Base-by-base conservation (phyloP, 2,329 filamentous ascomycete species). In the Pezicula radicicola region DNA sequence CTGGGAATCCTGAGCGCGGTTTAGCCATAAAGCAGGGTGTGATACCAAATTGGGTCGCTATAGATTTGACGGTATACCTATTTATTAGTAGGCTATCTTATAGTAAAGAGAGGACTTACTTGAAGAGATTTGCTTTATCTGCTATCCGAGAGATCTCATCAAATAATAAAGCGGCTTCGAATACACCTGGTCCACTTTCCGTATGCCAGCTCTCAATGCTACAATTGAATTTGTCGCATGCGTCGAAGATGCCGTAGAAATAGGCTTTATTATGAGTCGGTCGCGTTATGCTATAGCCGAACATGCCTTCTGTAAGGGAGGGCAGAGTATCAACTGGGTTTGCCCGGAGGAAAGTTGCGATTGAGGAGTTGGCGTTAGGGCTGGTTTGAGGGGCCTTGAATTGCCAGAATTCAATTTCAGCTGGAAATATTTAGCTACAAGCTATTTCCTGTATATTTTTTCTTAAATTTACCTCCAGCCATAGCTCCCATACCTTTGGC, bases 21-120 rank as follows among this genome's bases (percentile, higher is more conserved):
- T 99, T 99, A 13, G 94, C 94, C 94, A 99, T 99, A 76, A 99
- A 99, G 71, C 90, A 95, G 0, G 94, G 94, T 0, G 91, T 96
- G 66, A 99, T 96, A 60, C 90, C 91, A 68, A 91, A 89, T 66
- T 90, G 88, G 51, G 84, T 88, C 41, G 89, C 90, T 37, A 96
- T 83, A 8, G 90, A 91, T 73, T 96, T 97, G 58, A 96, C 91
- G 18, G 88, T 85, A 62, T 95, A 89, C 68, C 80, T 84, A 54
- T 8, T 43, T 18, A 8, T 28, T 33, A 18, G 52, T 54, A 43
- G 18, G 21, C 16, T 13, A 49, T 25, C 35, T 16, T 53, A 13
- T 30, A 28, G 37, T n/a, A 46, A 15, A 18, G 10, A 19, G 10
- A 4, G 28, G 5, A 66, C 75, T 57, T 58, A 87, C 79, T 99